phyloP scores from a whole-genome alignment of 305 asterid species.

The Fraxinus sp. region DNA sequence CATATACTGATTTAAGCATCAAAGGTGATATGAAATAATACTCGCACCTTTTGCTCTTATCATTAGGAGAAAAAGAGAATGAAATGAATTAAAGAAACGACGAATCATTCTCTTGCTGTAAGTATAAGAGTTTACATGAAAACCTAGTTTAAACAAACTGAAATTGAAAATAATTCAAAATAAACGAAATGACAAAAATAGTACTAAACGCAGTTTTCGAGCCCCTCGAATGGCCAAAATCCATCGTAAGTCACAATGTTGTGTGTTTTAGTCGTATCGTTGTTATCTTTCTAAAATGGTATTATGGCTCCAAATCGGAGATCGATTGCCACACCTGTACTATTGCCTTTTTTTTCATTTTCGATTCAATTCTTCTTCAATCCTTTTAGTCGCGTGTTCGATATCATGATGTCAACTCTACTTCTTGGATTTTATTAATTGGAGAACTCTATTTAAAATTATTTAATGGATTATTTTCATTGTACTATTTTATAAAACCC shows the following conservation, averaged over 20 bases:
- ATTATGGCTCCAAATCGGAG: neutral
- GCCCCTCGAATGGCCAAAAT: neutral
- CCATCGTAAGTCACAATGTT: neutral
- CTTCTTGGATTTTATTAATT: neutral
- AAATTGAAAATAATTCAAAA: no score
- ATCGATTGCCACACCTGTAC: neutral
- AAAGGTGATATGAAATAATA: neutral
- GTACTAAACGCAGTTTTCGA: neutral
- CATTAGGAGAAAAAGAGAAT: neutral
- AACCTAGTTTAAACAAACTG: no score
- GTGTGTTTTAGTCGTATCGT: neutral
- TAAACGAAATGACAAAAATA: neutral
- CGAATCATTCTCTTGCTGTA: no score
- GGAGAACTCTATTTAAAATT: neutral
- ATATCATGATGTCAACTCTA: neutral
- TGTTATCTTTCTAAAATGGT: neutral
- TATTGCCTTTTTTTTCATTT: neutral
- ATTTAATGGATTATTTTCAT: neutral
- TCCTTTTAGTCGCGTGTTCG: no score
- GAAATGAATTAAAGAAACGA: neutral
- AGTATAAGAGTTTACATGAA: no score
- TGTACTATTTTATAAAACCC: neutral
- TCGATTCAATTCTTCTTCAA: neutral
- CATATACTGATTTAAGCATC: neutral
- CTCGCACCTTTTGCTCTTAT: neutral